A percentile compares a stretch with the other conserved stretches of the same genome.
Conservation (phyloP, 768 basidiomycete genomes). For the Suillus clintonianus region DNA sequence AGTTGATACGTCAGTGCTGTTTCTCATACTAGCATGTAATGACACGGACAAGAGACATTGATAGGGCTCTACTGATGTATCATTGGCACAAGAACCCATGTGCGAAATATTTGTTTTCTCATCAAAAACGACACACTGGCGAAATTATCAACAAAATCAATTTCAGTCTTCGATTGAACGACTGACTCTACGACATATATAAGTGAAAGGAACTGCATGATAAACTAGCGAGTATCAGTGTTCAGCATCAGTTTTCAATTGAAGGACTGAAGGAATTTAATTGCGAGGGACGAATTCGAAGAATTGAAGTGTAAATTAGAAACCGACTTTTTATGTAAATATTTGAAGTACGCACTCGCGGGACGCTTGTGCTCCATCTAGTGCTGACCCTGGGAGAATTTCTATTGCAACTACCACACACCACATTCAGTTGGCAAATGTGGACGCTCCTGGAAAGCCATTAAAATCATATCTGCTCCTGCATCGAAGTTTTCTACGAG, state of each 20-base stretch:
- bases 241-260: background rate
- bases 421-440: background rate
- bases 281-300: background rate
- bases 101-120: background rate
- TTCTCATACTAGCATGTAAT: background rate
- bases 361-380: no score
- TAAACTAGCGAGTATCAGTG: background rate
- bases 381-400: no score
- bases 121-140: background rate
- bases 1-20: background rate
- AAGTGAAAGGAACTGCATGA: background rate
- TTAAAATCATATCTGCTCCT: background rate
- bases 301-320: background rate
- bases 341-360: no score
- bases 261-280: background rate
- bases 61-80: background rate
- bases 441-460: background rate
- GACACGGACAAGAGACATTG: background rate
- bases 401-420: no score
- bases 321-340: background rate
- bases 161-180: background rate
- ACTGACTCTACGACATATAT: background rate
- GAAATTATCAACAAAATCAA: background rate
- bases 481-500: background rate
- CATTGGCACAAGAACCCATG: background rate